Evolutionary conservation across 805 yeast genomes (phyloP).

Genomic region (Saccharomycopsis babjevae): DNA sequence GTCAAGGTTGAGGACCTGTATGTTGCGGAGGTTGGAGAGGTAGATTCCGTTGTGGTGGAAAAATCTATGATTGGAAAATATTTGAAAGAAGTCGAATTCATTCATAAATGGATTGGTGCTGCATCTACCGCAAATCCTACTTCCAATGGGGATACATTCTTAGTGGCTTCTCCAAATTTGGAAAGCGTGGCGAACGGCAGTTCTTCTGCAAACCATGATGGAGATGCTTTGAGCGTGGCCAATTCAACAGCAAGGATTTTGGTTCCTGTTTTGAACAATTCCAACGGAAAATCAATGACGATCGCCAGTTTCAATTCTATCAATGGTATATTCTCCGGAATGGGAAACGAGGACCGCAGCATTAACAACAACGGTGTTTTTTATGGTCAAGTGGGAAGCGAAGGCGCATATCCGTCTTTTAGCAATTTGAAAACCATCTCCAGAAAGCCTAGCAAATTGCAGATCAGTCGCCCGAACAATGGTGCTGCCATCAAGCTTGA

Average conservation of each 20-base stretch:
- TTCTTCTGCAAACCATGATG: neutral
- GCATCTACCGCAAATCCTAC: neutral
- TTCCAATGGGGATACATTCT: neutral
- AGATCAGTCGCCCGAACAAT: neutral
- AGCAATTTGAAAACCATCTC: neutral
- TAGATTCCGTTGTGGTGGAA: neutral
- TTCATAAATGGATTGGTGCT: constrained; percentile 14
- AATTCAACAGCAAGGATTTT: neutral
- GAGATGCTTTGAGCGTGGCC: neutral
- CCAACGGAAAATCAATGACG: neutral
- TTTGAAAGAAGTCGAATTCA: neutral
- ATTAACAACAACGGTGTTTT: neutral
- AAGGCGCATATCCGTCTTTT: neutral
- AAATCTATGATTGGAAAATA: neutral
- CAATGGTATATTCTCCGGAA: neutral
- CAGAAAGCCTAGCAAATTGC: neutral
- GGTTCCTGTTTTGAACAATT: neutral
- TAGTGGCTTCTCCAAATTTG: neutral
- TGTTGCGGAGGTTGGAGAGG: neutral
- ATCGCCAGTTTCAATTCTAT: neutral
- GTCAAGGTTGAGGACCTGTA: neutral
- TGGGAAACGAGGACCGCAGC: neutral
- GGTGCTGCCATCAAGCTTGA: neutral
- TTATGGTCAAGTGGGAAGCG: neutral
- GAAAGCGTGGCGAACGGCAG: neutral